These are phyloP conservation scores for Oxytropis ochrocephala DNA, from an alignment of 306 rosid species.

Conservation along the genomic window DNA sequence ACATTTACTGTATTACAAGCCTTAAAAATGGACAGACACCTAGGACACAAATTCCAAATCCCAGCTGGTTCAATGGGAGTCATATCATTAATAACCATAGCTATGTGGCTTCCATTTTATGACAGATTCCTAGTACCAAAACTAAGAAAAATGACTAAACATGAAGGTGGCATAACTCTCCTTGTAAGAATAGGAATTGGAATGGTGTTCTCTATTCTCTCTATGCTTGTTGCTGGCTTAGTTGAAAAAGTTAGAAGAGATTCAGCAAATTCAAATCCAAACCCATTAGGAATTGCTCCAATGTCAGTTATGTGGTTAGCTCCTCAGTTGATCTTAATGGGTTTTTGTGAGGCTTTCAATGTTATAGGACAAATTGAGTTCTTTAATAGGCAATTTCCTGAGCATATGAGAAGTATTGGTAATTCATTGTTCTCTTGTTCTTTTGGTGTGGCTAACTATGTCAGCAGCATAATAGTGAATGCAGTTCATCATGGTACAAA, in stretches of 20 bases:
- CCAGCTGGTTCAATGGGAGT: conserved; percentile 63
- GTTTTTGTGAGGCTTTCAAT: conserved; percentile 48
- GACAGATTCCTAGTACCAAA: conserved; percentile 42
- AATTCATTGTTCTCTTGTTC: conserved; percentile 47
- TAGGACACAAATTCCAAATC: conserved; percentile 59
- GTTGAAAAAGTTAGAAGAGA: conserved; percentile 49
- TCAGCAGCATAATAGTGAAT: conserved; percentile 27
- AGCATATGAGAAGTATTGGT: conserved; percentile 58
- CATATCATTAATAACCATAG: conserved; percentile 42
- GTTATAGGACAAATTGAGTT: conserved; percentile 52
- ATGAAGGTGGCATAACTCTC: conserved; percentile 53
- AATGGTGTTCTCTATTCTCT: conserved; percentile 35
- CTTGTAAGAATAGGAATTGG: conserved; percentile 66
- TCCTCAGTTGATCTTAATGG: conserved; percentile 56
- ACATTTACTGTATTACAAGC: conserved; percentile 67
- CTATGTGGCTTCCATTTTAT: conserved; percentile 49
- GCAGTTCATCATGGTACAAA: conserved; percentile 40
- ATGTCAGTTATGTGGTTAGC: conserved; percentile 50
- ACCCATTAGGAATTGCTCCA: conserved; percentile 18
- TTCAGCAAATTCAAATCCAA: conserved; percentile 26
- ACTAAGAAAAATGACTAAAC: conserved; percentile 36
- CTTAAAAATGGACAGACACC: conserved; percentile 56
- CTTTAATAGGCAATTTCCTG: conserved; percentile 58
- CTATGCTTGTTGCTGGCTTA: conserved; percentile 57
- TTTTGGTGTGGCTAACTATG: conserved; percentile 38